Base-by-base conservation (phyloP, 192 early-diverging fungal species). In the Radiomyces spectabilis region DNA sequence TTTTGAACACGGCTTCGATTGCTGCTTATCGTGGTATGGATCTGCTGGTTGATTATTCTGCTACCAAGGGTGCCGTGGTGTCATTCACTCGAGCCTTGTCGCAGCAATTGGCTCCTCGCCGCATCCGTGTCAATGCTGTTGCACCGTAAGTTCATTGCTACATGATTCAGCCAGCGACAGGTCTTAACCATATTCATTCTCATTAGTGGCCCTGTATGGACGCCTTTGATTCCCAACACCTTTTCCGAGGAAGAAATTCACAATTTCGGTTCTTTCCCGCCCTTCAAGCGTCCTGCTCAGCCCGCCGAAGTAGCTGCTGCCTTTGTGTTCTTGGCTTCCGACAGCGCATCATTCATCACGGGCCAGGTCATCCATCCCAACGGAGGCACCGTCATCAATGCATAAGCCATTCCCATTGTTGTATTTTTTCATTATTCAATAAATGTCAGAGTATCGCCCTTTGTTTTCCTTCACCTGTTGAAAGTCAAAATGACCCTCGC, bases 201-300 rank as follows among this genome's bases (percentile, higher is more conserved):
- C n/a, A n/a, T n/a, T n/a, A n/a, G n/a, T 53, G 63, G 71, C 32
- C 77, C 77, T 29, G 68, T 79, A 38, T 79, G 77, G 77, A 78
- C 76, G 32, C 76, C 76, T 25, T 68, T 78, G 16, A 72, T 66
- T 40, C 60, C 65, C 18, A 69, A 63, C 42, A 69, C 71, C 8
- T 63, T 66, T 33, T 45, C 46, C 22, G 38, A 61, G 31, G 75
- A 78, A 32, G 54, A 61, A 38, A 66, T 78, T 41, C 63, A 73
- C 45, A 67, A 51, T 10, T 78, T 73, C 51, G 71, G 71, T 37
- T 55, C 65, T n/a, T 53, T 71, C 16, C 58, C 69, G 37, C 72
- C 75, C 32, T 70, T 72, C 51, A 61, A 68, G 37, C 46, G 76
- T 19, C 57, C 76, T 38, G 76, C 71, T 31, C 74, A 78, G 53